A percentile compares a stretch with the other conserved stretches of the same genome.
Evolutionary conservation across 108 stramenopile genomes (phyloP).

Genomic region (Skeletonema marinoi): DNA sequence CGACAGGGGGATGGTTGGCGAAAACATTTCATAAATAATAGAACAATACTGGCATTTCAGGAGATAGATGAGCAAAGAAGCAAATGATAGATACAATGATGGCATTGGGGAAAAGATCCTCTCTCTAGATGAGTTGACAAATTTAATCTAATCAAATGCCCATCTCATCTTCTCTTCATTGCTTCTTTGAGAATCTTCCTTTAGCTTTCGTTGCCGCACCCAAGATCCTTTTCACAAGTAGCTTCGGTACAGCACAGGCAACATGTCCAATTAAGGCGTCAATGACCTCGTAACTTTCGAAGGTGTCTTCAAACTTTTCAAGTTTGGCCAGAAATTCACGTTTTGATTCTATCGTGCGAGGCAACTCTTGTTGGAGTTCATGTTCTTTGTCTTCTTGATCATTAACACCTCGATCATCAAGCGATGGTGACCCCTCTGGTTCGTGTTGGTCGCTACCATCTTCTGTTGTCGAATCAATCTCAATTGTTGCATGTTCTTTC

Average conservation of each 20-base stretch:
- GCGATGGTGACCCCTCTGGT: not conserved
- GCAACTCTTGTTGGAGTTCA: not conserved
- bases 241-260: not conserved
- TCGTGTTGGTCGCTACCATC: not conserved
- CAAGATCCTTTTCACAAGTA: not conserved
- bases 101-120: too few relatives aligned
- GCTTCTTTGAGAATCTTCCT: not conserved
- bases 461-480: not conserved
- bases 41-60: too few relatives aligned
- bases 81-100: too few relatives aligned
- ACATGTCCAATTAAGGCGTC: not conserved
- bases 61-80: too few relatives aligned
- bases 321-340: not conserved
- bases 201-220: not conserved
- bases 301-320: not conserved
- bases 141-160: not conserved
- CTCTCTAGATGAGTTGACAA: not conserved
- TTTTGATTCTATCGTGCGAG: not conserved
- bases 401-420: not conserved
- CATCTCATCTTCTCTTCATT: not conserved
- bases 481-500: not conserved
- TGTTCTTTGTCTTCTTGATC: not conserved
- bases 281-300: not conserved
- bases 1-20: too few relatives aligned
- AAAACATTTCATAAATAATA: too few relatives aligned